Evolutionary conservation across 73 alveolate genomes (phyloP).

Genomic region (Paramecium octaurelia): DNA sequence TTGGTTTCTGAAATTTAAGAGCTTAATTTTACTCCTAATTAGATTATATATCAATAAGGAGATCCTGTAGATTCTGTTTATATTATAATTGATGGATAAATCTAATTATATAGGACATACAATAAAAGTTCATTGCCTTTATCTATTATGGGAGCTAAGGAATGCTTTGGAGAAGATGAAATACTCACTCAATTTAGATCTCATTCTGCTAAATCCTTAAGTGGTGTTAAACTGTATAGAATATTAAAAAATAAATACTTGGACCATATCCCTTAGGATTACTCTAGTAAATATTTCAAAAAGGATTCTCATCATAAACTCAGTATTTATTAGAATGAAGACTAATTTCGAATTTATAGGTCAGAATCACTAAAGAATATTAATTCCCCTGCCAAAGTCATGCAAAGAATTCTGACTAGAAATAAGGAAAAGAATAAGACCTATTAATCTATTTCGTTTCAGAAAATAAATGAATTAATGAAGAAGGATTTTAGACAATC

Average conservation of each 20-base stretch:
- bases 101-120: not conserved
- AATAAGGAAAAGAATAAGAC: not conserved
- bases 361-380: not conserved
- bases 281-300: not conserved
- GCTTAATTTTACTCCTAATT: not conserved
- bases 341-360: not conserved
- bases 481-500: not conserved
- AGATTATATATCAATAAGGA: not conserved
- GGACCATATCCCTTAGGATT: slow-evolving; percentile 13
- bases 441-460: not conserved
- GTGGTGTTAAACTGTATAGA: not conserved
- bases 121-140: slow-evolving; percentile 22
- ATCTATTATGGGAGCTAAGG: not conserved
- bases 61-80: slow-evolving; percentile 32
- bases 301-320: not conserved
- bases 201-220: not conserved
- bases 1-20: slow-evolving; percentile 8
- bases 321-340: not conserved
- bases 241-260: not conserved
- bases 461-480: not conserved
- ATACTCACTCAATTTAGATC: not conserved
- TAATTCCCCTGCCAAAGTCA: not conserved
- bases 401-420: not conserved
- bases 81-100: slow-evolving; percentile 28
- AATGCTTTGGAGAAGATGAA: slow-evolving; percentile 36